Percentiles rank a stretch among this genome's conserved stretches.
Evolutionary conservation across 2,329 filamentous ascomycete species (phyloP).

Genomic region (Neofusicoccum parvum): DNA sequence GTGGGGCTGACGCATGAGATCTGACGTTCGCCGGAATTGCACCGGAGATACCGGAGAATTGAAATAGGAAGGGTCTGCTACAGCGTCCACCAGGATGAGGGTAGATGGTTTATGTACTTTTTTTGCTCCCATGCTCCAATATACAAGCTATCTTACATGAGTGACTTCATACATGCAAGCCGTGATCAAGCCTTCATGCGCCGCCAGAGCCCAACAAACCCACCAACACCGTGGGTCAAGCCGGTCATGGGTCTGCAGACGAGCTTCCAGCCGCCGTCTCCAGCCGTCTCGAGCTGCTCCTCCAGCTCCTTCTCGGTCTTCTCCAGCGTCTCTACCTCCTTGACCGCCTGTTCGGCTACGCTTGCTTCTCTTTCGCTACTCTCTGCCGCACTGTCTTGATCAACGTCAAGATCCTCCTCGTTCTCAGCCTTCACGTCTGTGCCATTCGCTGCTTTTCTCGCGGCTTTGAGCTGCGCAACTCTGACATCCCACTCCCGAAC

Average conservation of each 20-base stretch:
- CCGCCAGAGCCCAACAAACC: conserved; percentile 41
- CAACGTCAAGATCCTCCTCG: conserved; percentile 12
- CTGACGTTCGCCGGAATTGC: conserved; percentile 1
- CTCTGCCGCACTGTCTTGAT: conserved; percentile 25
- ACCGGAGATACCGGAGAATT: conserved; percentile 11
- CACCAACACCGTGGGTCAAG: conserved; percentile 35
- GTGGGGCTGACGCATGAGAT: conserved; percentile 15
- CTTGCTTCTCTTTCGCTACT: neutral
- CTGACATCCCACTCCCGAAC: conserved; percentile 68
- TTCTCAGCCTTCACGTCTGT: conserved; percentile 24
- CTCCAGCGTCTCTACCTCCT: conserved; percentile 33
- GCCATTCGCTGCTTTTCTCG: conserved; percentile 22
- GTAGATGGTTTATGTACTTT: neutral
- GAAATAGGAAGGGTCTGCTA: neutral
- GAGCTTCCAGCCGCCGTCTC: conserved; percentile 37
- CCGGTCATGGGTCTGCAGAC: conserved; percentile 36
- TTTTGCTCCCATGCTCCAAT: neutral
- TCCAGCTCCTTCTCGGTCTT: conserved; percentile 24
- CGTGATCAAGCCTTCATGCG: conserved; percentile 30
- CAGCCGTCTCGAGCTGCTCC: conserved; percentile 15
- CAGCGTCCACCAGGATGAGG: neutral
- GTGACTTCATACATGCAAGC: neutral
- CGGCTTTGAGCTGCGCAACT: conserved; percentile 31
- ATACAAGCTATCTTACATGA: neutral
- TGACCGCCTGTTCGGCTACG: conserved; percentile 24